phyloP scores from a whole-genome alignment of 1,284 basidiomycete species.

The Ustilago tritici region DNA sequence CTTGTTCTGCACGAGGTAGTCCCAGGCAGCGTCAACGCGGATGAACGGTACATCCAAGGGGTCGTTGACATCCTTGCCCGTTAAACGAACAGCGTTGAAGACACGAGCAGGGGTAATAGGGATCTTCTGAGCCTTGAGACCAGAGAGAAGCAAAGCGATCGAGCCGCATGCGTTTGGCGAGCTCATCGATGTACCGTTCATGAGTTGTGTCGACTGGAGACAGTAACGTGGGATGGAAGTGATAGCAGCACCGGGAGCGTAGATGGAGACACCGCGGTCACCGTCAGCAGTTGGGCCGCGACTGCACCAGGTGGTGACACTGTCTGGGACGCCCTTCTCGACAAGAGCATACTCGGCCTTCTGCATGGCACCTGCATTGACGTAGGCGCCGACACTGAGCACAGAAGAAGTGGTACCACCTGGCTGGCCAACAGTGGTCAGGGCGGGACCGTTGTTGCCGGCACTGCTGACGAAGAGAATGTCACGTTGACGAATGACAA shows the following conservation, averaged over 20 bases:
- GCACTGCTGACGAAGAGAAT: constrained; percentile 67
- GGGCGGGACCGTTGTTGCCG: constrained; percentile 69
- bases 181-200: constrained; percentile 70
- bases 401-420: constrained; percentile 68
- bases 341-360: constrained; percentile 69
- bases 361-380: constrained; percentile 69
- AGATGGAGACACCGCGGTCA: constrained; percentile 66
- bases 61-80: constrained; percentile 68
- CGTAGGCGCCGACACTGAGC: constrained; percentile 69
- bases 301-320: constrained; percentile 69
- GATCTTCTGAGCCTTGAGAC: constrained; percentile 66
- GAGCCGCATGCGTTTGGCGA: constrained; percentile 68
- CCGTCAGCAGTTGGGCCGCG: constrained; percentile 69
- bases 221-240: constrained; percentile 69
- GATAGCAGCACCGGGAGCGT: constrained; percentile 70
- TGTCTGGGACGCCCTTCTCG: constrained; percentile 65
- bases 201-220: constrained; percentile 67
- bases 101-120: constrained; percentile 67
- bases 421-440: constrained; percentile 69
- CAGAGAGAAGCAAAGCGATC: constrained; percentile 67
- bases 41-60: constrained; percentile 68
- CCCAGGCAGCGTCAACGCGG: constrained; percentile 68
- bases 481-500: constrained; percentile 65
- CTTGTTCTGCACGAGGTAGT: constrained; percentile 65
- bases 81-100: constrained; percentile 66